phyloP scores from a whole-genome alignment of 345 rosid genomes.

The Bruguiera gymnorhiza region DNA sequence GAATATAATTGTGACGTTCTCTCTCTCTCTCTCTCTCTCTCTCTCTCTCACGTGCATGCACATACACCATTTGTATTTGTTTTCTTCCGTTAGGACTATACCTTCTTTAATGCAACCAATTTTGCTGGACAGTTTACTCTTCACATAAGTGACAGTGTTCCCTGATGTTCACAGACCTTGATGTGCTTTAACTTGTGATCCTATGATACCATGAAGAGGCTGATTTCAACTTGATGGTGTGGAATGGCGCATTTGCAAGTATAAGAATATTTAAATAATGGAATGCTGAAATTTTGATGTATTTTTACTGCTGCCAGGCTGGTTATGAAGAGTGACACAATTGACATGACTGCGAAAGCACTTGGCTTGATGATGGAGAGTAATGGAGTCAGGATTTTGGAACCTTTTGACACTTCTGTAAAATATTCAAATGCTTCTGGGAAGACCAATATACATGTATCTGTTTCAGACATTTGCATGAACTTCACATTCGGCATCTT shows the following conservation, averaged over 20 bases:
- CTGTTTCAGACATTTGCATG: slow-evolving; percentile 87
- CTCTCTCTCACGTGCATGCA: too few relatives aligned
- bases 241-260: background rate
- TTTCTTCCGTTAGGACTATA: too few relatives aligned
- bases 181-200: too few relatives aligned
- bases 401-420: slow-evolving; percentile 83
- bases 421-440: slow-evolving; percentile 87
- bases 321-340: slow-evolving; percentile 63
- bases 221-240: too few relatives aligned
- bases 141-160: too few relatives aligned
- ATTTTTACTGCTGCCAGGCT: slow-evolving; percentile 49
- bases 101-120: too few relatives aligned
- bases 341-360: slow-evolving; percentile 74
- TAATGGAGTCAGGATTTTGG: slow-evolving; percentile 87
- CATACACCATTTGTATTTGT: too few relatives aligned
- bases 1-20: too few relatives aligned
- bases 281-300: slow-evolving; percentile 15
- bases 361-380: slow-evolving; percentile 95
- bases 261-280: background rate
- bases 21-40: too few relatives aligned
- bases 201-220: too few relatives aligned
- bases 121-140: too few relatives aligned
- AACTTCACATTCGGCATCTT: slow-evolving; percentile 93
- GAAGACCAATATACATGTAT: slow-evolving; percentile 67
- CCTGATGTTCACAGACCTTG: too few relatives aligned